Percentiles rank a stretch among this genome's conserved stretches.
Evolutionary conservation across 805 yeast species (phyloP).

Genomic region (Candida verbasci): DNA sequence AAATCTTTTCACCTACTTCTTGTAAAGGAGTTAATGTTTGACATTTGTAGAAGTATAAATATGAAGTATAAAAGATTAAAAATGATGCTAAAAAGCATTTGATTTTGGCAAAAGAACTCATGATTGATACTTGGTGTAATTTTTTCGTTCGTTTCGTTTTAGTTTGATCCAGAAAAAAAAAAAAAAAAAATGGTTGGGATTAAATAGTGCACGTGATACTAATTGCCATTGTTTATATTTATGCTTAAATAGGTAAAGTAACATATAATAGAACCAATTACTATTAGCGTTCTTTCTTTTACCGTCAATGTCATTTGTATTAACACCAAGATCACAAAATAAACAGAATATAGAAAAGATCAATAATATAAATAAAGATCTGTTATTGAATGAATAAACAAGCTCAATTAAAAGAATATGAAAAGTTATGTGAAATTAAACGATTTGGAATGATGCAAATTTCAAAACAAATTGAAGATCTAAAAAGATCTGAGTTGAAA

Average conservation of each 20-base stretch:
- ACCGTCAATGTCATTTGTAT: neutral
- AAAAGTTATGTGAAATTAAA: constrained; percentile 30
- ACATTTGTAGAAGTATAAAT: constrained; percentile 40
- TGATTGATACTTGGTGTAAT: too few relatives aligned
- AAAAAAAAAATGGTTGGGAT: neutral
- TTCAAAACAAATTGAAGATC: constrained; percentile 18
- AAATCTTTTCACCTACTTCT: constrained; percentile 24
- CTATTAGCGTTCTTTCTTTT: too few relatives aligned
- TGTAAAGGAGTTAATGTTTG: constrained; percentile 16
- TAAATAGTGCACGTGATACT: constrained; percentile 2
- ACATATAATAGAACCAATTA: too few relatives aligned
- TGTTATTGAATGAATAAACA: constrained; percentile 36
- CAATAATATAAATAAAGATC: constrained; percentile 8
- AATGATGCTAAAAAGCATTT: constrained; percentile 9
- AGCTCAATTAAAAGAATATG: constrained; percentile 46
- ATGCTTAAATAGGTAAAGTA: neutral
- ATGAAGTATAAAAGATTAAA: constrained; percentile 26
- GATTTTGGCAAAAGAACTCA: constrained; percentile 9
- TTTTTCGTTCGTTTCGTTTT: too few relatives aligned
- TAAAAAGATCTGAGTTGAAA: constrained; percentile 11
- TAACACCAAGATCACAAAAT: neutral
- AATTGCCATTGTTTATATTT: neutral
- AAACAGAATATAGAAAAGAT: constrained; percentile 33
- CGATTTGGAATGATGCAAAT: constrained; percentile 33
- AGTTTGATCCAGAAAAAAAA: too few relatives aligned